These are phyloP conservation scores for Jasminum sambac DNA, from an alignment of 257 asterid genomes.

Conservation along the genomic window DNA sequence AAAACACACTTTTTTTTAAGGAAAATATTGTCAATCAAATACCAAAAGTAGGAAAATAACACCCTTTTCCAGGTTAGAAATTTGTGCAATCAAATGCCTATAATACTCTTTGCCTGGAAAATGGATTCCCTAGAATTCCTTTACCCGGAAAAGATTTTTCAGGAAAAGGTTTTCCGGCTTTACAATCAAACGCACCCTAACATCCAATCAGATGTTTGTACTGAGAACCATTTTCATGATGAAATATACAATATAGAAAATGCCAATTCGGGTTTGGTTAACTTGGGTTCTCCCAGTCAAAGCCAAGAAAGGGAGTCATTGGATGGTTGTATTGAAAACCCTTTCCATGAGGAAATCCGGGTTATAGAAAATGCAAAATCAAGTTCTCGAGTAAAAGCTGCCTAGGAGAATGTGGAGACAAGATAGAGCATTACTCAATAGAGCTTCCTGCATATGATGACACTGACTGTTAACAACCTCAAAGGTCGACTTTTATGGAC, in stretches of 20 bases:
- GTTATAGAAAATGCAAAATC: conserved; percentile 25
- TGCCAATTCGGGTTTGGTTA: no score
- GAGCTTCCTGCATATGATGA: conserved; percentile 34
- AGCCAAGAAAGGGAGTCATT: conserved; percentile 30
- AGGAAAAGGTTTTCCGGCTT: no score
- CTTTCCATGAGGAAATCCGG: conserved; percentile 42
- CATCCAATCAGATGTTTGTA: conserved; percentile 24
- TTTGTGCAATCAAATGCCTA: no score
- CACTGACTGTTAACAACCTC: conserved; percentile 51
- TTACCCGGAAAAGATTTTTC: no score
- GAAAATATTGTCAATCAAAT: no score
- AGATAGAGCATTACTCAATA: conserved; percentile 12
- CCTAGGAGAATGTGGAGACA: conserved; percentile 16
- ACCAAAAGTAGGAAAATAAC: no score
- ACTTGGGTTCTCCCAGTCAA: conserved; percentile 34
- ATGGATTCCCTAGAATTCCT: no score
- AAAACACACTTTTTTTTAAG: no score
- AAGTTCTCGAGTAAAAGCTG: conserved; percentile 37
- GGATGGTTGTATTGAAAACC: conserved; percentile 41
- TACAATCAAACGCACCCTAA: no score
- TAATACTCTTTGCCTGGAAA: no score
- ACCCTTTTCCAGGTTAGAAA: no score
- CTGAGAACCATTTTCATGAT: conserved; percentile 53
- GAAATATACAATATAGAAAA: conserved; percentile 30
- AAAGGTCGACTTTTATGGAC: conserved; percentile 74